Evolutionary conservation across 495 filamentous ascomycete species (phyloP).

Genomic region (Xylaria nigripes): DNA sequence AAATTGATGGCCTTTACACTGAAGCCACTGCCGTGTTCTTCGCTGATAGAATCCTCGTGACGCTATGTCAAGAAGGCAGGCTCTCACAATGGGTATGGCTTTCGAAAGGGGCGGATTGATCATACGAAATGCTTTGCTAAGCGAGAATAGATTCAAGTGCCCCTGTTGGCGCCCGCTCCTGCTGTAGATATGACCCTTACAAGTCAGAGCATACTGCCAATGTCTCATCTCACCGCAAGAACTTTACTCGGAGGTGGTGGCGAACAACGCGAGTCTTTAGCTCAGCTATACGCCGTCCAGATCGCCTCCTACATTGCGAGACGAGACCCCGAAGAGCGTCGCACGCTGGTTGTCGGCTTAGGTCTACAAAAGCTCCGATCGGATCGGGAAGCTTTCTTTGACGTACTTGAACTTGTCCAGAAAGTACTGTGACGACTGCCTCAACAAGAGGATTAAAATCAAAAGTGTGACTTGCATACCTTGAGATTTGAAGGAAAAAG

Average conservation of each 20-base stretch:
- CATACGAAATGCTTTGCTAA: constrained; percentile 14
- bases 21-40: constrained; percentile 65
- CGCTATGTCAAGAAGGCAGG: constrained; percentile 75
- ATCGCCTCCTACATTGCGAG: constrained; percentile 71
- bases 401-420: constrained; percentile 71
- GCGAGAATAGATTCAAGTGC: constrained; percentile 68
- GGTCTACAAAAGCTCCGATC: constrained; percentile 59
- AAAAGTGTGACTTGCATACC: background rate
- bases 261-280: constrained; percentile 69
- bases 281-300: constrained; percentile 81
- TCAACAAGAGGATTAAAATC: background rate
- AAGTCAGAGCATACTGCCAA: constrained; percentile 54
- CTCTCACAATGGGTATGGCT: constrained; percentile 77
- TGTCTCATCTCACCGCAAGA: constrained; percentile 73
- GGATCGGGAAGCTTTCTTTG: constrained; percentile 68
- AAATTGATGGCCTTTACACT: constrained; percentile 60
- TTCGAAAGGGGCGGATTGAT: background rate
- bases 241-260: constrained; percentile 81
- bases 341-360: constrained; percentile 73
- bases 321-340: constrained; percentile 64
- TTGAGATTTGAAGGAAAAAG: background rate
- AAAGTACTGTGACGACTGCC: constrained; percentile 37
- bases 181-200: constrained; percentile 49
- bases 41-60: constrained; percentile 87
- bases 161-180: constrained; percentile 60